These are phyloP conservation scores for Pulveroboletus sp. DNA, from an alignment of 768 basidiomycete genomes.

Conservation along the genomic window DNA sequence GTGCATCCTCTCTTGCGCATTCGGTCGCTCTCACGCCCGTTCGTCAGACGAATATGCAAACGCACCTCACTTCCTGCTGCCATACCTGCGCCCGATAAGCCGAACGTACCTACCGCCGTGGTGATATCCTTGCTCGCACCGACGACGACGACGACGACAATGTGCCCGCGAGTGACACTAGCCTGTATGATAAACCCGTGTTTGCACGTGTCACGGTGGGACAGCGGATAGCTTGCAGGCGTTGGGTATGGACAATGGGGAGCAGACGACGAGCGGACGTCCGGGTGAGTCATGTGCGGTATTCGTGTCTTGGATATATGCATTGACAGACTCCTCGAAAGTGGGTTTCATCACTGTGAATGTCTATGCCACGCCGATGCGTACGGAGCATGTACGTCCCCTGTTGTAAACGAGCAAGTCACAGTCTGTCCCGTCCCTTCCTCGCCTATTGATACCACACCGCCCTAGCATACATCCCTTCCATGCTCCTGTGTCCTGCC, in stretches of 20 bases:
- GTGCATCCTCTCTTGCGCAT: slow-evolving; percentile 90
- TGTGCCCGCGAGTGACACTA: slow-evolving; percentile 51
- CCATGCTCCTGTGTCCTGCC: no score
- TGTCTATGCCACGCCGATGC: slow-evolving; percentile 77
- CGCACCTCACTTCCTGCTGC: slow-evolving; percentile 64
- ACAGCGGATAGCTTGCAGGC: no score
- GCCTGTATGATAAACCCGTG: slow-evolving; percentile 71
- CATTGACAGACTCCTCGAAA: slow-evolving; percentile 54
- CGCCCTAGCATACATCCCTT: no score
- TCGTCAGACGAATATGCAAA: slow-evolving; percentile 33
- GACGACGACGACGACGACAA: slow-evolving; percentile 31
- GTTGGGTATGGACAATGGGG: no score
- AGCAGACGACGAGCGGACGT: no score
- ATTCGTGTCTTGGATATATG: slow-evolving; percentile 42
- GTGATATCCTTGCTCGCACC: slow-evolving; percentile 39
- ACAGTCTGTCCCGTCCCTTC: no score
- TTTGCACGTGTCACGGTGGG: no score
- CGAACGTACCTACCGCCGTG: slow-evolving; percentile 84
- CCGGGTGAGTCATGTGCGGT: slow-evolving; percentile 73
- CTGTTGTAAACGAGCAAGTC: slow-evolving; percentile 87
- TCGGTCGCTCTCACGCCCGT: slow-evolving; percentile 54
- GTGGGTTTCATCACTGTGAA: slow-evolving; percentile 90
- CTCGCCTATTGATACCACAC: no score
- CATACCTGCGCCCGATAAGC: slow-evolving; percentile 73
- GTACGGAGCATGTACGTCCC: slow-evolving; percentile 74